phyloP scores from a whole-genome alignment of 169 alveolate species.

The Hepatocystis sp. region DNA sequence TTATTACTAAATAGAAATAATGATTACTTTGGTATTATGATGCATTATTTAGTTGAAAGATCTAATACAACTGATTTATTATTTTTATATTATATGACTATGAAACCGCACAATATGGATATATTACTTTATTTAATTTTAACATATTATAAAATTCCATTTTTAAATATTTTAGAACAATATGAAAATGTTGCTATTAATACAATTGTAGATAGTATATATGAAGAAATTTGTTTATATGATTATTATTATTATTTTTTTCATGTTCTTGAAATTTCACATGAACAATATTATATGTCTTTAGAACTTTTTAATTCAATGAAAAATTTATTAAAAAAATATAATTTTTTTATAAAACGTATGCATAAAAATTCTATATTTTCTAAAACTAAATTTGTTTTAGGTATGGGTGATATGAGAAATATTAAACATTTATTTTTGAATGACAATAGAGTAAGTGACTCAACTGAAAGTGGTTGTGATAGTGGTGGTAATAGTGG shows the following conservation, averaged over 20 bases:
- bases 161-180: slow-evolving; percentile 44
- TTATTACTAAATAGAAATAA: slow-evolving; percentile 35
- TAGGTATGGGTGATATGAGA: slow-evolving; percentile 59
- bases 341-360: slow-evolving; percentile 35
- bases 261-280: slow-evolving; percentile 46
- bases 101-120: slow-evolving; percentile 69
- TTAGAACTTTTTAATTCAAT: slow-evolving; percentile 41
- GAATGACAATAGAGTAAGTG: background rate
- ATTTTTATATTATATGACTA: slow-evolving; percentile 26
- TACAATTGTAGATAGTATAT: slow-evolving; percentile 45
- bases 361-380: slow-evolving; percentile 66
- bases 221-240: slow-evolving; percentile 49
- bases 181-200: slow-evolving; percentile 28
- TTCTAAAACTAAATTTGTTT: slow-evolving; percentile 44
- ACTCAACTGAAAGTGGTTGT: background rate
- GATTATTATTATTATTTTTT: slow-evolving; percentile 58
- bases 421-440: slow-evolving; percentile 9
- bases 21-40: slow-evolving; percentile 71
- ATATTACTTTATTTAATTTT: slow-evolving; percentile 36
- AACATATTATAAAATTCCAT: slow-evolving; percentile 49
- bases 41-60: slow-evolving; percentile 63
- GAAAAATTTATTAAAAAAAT: slow-evolving; percentile 29
- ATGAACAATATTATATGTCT: slow-evolving; percentile 66
- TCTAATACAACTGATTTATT: slow-evolving; percentile 1
- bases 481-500: no score